Base-by-base conservation (phyloP, 2,329 filamentous ascomycete species). In the Penicillium vulpinum region DNA sequence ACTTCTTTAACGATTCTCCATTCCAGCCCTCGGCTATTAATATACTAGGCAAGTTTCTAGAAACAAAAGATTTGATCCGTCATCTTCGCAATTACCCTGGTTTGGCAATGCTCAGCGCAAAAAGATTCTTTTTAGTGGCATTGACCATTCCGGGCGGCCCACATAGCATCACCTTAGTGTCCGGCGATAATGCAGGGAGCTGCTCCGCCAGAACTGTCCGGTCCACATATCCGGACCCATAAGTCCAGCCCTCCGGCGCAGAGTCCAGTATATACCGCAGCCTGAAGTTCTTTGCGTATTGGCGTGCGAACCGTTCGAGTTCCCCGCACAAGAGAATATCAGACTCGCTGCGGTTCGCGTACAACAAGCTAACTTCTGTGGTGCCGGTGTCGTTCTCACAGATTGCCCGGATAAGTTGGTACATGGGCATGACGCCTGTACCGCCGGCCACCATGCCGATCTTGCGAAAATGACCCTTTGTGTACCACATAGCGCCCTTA, bases 371-470 rank as follows among this genome's bases (percentile, higher is more conserved):
- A 40, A 87, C 69, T 60, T 83, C 71, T 0, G 86, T 88, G 1
- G 74, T 76, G 59, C 88, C 86, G 7, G 70, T 73, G n/a, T 80
- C 75, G 52, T 87, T 81, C 64, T 87, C 84, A 64, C 83, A 85
- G 54, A 88, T 85, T 41, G 84, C 83, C 4, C 84, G 81, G 64
- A 88, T 86, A 7, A 88, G 70, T 65, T 88, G 85, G 67, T 79
- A 84, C 80, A 85, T 83, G 3, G 83, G 83, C 1, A 83, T 75
- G 38, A 71, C 75, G 0, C 72, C 72, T n/a, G 73, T 75, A 5
- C 74, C 74, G 26, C 74, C 74, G 9, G 73, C 74, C 18, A 76
- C 68, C 73, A 76, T 74, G 1, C 73, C 73, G 18, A 76, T 68
- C 24, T 67, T 64, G 21, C 63, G 65, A 26, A 71, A 73, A 4